Evolutionary conservation across 2,329 filamentous ascomycete species (phyloP).

Genomic region (Penicillium sp.): DNA sequence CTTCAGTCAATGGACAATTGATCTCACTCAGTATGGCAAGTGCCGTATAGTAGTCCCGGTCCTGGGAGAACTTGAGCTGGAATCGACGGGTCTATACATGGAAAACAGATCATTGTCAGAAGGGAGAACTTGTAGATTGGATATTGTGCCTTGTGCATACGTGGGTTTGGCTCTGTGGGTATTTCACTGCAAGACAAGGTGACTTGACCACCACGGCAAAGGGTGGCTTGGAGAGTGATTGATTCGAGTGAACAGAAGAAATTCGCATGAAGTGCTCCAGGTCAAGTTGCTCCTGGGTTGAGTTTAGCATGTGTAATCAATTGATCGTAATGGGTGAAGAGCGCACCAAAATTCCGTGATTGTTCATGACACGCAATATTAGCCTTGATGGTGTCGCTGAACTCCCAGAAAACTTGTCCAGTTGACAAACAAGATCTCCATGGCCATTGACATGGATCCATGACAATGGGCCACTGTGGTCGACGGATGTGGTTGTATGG

Average conservation of each 20-base stretch:
- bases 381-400: constrained; percentile 10
- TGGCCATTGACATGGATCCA: constrained; percentile 43
- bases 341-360: constrained; percentile 36
- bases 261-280: constrained; percentile 32
- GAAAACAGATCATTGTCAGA: neutral
- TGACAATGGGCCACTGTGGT: constrained; percentile 36
- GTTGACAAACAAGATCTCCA: constrained; percentile 32
- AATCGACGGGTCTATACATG: constrained; percentile 39
- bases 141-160: constrained; percentile 7
- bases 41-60: constrained; percentile 40
- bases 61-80: constrained; percentile 41
- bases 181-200: constrained; percentile 46
- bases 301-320: neutral
- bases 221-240: constrained; percentile 22
- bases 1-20: constrained; percentile 43
- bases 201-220: constrained; percentile 43
- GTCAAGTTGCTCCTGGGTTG: constrained; percentile 40
- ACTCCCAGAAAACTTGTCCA: constrained; percentile 28
- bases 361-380: constrained; percentile 34
- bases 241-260: constrained; percentile 18
- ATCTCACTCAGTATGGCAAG: constrained; percentile 40
- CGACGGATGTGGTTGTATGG: constrained; percentile 37
- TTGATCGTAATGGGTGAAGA: neutral
- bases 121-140: neutral
- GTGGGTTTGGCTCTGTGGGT: constrained; percentile 33